Percentiles rank a stretch among this genome's conserved stretches.
phyloP scores from a whole-genome alignment of 371 early-diverging fungal species.

The Saksenaea oblongispora region DNA sequence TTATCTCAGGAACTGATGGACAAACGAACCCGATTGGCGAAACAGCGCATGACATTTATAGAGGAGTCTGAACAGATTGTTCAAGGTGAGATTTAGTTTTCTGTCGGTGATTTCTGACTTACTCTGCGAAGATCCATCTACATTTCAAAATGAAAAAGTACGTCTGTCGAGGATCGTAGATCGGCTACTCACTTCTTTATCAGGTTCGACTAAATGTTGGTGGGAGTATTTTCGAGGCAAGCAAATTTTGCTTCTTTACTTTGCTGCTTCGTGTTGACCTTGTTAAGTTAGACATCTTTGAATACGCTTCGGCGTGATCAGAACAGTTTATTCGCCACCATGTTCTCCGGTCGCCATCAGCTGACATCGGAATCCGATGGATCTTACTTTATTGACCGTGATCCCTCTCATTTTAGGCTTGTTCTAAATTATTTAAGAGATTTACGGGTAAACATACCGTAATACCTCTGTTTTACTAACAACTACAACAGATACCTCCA shows the following conservation, averaged over 20 bases:
- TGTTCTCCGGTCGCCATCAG: conserved; percentile 45
- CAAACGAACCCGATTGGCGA: conserved; percentile 21
- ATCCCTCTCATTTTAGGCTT: conserved; percentile 37
- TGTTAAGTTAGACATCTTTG: conserved; percentile 28
- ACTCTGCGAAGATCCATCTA: conserved; percentile 8
- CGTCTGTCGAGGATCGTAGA: too few species aligned
- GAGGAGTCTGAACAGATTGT: conserved; percentile 3
- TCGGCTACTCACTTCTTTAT: not conserved
- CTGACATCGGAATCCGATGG: conserved; percentile 35
- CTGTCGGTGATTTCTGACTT: not conserved
- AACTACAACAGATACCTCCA: conserved; percentile 25
- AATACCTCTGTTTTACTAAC: not conserved
- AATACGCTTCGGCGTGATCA: conserved; percentile 37
- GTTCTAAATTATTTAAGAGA: conserved; percentile 40
- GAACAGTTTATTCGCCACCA: conserved; percentile 38
- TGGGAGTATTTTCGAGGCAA: conserved; percentile 37
- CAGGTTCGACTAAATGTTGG: conserved; percentile 41
- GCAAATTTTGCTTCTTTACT: not conserved
- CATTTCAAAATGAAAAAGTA: conserved; percentile 26
- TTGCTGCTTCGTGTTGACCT: not conserved
- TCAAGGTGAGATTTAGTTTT: not conserved
- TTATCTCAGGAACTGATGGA: conserved; percentile 22
- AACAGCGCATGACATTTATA: conserved; percentile 13
- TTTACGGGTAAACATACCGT: conserved; percentile 20
- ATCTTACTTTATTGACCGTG: conserved; percentile 46